Evolutionary conservation across 2,329 filamentous ascomycete species (phyloP).

Genomic region (Epichloe festucae): DNA sequence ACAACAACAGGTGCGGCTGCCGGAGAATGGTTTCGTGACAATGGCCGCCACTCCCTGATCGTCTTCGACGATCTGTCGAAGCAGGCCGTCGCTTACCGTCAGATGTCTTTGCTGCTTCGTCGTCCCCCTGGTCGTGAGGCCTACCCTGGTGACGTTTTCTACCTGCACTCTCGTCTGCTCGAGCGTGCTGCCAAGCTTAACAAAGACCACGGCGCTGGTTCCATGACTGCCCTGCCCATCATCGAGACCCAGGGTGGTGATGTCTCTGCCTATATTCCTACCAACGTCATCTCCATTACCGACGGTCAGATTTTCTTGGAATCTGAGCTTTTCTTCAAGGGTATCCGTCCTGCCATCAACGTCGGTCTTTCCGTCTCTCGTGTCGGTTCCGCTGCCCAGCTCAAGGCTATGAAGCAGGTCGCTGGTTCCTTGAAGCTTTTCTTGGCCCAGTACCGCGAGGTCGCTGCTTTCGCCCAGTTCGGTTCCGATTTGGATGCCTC

Average conservation of each 20-base stretch:
- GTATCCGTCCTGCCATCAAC: slow-evolving; percentile 99
- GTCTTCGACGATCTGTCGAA: slow-evolving; percentile 94
- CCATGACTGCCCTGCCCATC: slow-evolving; percentile 89
- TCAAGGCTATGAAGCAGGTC: slow-evolving; percentile 99
- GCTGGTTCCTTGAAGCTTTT: slow-evolving; percentile 99
- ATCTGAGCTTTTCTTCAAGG: slow-evolving; percentile 99
- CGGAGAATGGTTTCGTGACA: slow-evolving; percentile 68
- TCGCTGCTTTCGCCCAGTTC: slow-evolving; percentile 98
- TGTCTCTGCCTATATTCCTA: slow-evolving; percentile 99
- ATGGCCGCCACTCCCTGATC: slow-evolving; percentile 79
- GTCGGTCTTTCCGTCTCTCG: slow-evolving; percentile 99
- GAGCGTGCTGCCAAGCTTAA: slow-evolving; percentile 99
- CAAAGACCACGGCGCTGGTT: slow-evolving; percentile 87
- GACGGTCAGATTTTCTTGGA: slow-evolving; percentile 99
- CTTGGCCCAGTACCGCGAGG: slow-evolving; percentile 99
- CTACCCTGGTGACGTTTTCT: slow-evolving; percentile 98
- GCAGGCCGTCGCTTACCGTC: slow-evolving; percentile 95
- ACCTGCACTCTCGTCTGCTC: slow-evolving; percentile 96
- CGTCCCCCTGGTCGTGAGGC: slow-evolving; percentile 98
- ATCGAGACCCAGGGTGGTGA: slow-evolving; percentile 99
- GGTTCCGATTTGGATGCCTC: slow-evolving; percentile 98
- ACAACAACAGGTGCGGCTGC: slow-evolving; percentile 25
- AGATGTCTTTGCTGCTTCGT: slow-evolving; percentile 97
- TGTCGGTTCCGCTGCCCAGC: slow-evolving; percentile 98
- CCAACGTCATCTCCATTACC: slow-evolving; percentile 99